Conservation (phyloP, 805 yeast genomes). For the Candida glaebosa region DNA sequence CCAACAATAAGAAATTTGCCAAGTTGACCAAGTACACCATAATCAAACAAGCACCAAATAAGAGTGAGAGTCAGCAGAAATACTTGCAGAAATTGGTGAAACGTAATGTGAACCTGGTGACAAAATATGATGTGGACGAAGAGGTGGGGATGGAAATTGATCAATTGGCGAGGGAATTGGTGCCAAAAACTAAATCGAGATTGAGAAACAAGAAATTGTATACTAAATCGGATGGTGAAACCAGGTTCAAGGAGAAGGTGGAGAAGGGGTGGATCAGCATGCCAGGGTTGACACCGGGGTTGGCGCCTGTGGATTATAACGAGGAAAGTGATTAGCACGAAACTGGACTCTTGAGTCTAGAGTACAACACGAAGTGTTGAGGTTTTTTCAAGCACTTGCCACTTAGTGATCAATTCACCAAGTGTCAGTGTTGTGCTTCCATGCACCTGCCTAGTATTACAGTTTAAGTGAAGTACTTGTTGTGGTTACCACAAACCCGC, state of each 20-base stretch:
- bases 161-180: constrained; percentile 13
- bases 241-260: constrained; percentile 35
- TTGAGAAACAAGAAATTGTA: constrained; percentile 18
- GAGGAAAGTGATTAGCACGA: constrained; percentile 33
- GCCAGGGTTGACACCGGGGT: constrained; percentile 79
- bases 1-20: constrained; percentile 27
- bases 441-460: no score
- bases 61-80: constrained; percentile 29
- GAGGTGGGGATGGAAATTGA: constrained; percentile 28
- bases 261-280: constrained; percentile 41
- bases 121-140: constrained; percentile 26
- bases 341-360: no score
- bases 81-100: constrained; percentile 36
- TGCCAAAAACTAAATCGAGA: constrained; percentile 17
- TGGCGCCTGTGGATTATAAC: constrained; percentile 76
- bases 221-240: constrained; percentile 3
- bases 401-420: no score
- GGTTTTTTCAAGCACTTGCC: no score
- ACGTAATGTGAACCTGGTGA: constrained; percentile 31
- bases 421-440: no score
- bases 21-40: constrained; percentile 37
- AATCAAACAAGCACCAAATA: constrained; percentile 29
- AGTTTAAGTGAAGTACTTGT: no score
- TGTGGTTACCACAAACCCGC: no score
- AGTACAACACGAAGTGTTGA: no score